These are phyloP conservation scores for Allantophomopsis lycopodina DNA, from an alignment of 2,329 filamentous ascomycete species.

Conservation along the genomic window DNA sequence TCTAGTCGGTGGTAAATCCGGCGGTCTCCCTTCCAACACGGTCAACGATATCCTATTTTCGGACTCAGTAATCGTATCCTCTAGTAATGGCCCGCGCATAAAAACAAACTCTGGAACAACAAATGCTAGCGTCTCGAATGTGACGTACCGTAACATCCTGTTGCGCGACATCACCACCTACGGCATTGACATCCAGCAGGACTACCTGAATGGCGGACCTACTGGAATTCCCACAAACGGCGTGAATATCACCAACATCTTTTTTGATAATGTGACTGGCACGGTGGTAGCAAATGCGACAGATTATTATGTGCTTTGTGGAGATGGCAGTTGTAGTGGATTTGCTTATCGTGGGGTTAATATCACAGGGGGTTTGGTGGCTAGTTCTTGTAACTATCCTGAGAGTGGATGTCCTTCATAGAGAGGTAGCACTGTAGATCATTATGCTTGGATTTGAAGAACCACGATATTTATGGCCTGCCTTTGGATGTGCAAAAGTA, in stretches of 20 bases:
- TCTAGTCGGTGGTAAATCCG: slow-evolving; percentile 15
- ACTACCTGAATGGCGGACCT: slow-evolving; percentile 32
- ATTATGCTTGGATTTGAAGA: too few species aligned
- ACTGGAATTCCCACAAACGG: slow-evolving; percentile 23
- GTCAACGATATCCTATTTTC: slow-evolving; percentile 20
- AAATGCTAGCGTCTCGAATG: slow-evolving; percentile 20
- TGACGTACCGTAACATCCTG: slow-evolving; percentile 31
- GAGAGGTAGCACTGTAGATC: too few species aligned
- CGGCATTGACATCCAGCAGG: slow-evolving; percentile 37
- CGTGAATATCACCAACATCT: slow-evolving; percentile 20
- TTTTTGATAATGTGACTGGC: slow-evolving; percentile 22
- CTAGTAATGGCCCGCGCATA: slow-evolving; percentile 22
- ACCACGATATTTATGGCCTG: too few species aligned
- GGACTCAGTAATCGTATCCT: slow-evolving; percentile 14
- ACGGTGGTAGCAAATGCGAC: slow-evolving; percentile 16
- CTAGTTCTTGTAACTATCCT: slow-evolving; percentile 17
- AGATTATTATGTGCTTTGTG: slow-evolving; percentile 25
- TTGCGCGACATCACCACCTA: slow-evolving; percentile 29
- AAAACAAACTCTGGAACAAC: slow-evolving; percentile 25
- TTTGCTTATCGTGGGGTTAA: slow-evolving; percentile 21
- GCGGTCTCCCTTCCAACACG: slow-evolving; percentile 12
- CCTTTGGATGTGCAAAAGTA: too few species aligned
- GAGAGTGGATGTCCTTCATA: slow-evolving; percentile 11
- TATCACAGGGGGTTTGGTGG: slow-evolving; percentile 18
- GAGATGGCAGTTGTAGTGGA: slow-evolving; percentile 22